phyloP scores from a whole-genome alignment of 1,284 basidiomycete genomes.

The Takashimella koratensis region DNA sequence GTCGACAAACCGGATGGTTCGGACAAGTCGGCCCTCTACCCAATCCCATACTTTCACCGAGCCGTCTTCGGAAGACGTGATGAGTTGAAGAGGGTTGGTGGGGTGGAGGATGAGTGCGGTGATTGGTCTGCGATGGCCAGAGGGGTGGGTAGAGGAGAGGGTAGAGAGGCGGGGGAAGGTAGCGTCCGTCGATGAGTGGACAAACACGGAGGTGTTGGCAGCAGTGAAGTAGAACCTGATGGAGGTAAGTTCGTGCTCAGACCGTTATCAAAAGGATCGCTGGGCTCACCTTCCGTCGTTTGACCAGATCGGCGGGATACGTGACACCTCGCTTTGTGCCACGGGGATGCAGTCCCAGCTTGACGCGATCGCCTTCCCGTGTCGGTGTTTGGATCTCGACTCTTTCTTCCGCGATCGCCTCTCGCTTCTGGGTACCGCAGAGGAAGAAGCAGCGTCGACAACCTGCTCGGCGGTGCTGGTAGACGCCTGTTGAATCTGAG shows the following conservation, averaged over 20 bases:
- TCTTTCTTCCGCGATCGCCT: background rate
- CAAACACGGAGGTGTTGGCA: conserved; percentile 69
- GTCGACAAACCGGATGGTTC: conserved; percentile 64
- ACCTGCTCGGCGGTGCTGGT: too few species aligned
- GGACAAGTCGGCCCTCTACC: conserved; percentile 74
- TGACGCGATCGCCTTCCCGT: background rate
- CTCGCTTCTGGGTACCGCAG: background rate
- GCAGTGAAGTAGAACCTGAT: conserved; percentile 82
- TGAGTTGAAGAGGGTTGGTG: conserved; percentile 80
- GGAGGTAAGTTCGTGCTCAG: background rate
- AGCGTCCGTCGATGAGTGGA: conserved; percentile 69
- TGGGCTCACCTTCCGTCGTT: conserved; percentile 74
- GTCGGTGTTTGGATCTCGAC: conserved; percentile 1
- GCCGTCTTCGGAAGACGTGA: conserved; percentile 81
- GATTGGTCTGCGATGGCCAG: conserved; percentile 57
- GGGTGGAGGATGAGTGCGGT: conserved; percentile 78
- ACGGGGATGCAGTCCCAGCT: conserved; percentile 50
- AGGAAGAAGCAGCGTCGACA: too few species aligned
- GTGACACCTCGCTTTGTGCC: conserved; percentile 65
- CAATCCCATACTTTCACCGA: conserved; percentile 89
- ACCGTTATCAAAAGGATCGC: too few species aligned
- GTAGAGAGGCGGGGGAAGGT: conserved; percentile 72
- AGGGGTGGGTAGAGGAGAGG: conserved; percentile 54
- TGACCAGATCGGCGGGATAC: conserved; percentile 70
- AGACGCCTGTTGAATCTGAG: background rate